Base-by-base conservation (phyloP, 2,329 filamentous ascomycete genomes). In the Zasmidium citrigriseum region DNA sequence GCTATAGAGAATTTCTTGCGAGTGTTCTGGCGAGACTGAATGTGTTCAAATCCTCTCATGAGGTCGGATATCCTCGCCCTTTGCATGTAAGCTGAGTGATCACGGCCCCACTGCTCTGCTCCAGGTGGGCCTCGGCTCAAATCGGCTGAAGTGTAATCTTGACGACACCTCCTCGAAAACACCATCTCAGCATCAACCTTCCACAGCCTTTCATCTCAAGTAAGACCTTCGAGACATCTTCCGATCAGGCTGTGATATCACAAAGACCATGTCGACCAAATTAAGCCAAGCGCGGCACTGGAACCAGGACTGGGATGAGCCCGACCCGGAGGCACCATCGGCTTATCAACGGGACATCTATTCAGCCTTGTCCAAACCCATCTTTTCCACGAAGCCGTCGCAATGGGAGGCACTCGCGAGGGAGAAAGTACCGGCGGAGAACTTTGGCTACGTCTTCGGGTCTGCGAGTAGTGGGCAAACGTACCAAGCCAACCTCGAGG, bases 361-460 rank as follows among this genome's bases (percentile, higher is more conserved):
- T 63, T 62, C 64, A 27, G 66, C 58, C 20, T 70, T 77, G 2
- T 67, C 69, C 3, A 68, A 64, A n/a, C 75, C 75, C 2, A 70
- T 72, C 4, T 76, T 73, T 64, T 76, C 74, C 12, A 77, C 75
- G 9, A 76, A 74, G 51, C 74, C 74, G 1, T 66, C 69, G 29
- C 66, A 75, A 72, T 76, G 75, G 74, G 74, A 77, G 57, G 64
- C 66, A 5, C 67, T 71, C 24, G 75, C 75, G 1, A 66, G 68
- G 29, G 64, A 64, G 16, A 66, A 67, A 10, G 64, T 77, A 0
- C 73, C 74, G 0, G 50, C 66, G 38, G 65, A 70, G n/a, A 77
- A 76, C 61, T 77, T 75, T 55, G 67, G 71, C 29, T 77, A 77
- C 50, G 73, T 76, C 16, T 67, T 67, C 52, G 75, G 75, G 14